A percentile compares a stretch with the other conserved stretches of the same genome.
Evolutionary conservation across 2,329 filamentous ascomycete species (phyloP).

Genomic region (Tolypocladium cylindrosporum): DNA sequence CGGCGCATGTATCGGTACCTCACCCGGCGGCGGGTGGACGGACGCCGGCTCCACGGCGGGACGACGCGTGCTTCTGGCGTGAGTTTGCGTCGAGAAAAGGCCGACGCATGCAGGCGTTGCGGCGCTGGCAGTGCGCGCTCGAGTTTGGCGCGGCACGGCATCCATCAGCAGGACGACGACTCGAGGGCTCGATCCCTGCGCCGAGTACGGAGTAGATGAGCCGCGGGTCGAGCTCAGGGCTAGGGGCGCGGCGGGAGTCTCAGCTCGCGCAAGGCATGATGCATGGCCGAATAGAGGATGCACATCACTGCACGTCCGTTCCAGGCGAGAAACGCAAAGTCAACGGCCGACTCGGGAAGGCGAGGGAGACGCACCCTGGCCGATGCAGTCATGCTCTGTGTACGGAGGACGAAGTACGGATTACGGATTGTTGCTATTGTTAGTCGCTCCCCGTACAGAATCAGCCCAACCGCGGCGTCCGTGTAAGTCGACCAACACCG

Average conservation of each 20-base stretch:
- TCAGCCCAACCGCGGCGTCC: background rate
- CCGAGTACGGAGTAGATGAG: background rate
- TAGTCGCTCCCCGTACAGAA: background rate
- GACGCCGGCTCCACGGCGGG: background rate
- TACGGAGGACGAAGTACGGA: too few relatives aligned
- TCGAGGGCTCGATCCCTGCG: background rate
- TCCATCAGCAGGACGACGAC: background rate
- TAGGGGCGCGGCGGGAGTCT: background rate
- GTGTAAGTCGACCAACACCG: background rate
- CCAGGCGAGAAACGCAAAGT: background rate
- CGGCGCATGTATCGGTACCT: slow-evolving; percentile 17
- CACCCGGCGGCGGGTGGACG: background rate
- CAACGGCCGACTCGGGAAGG: background rate
- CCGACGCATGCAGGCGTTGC: background rate
- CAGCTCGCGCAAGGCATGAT: background rate
- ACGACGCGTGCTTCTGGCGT: background rate
- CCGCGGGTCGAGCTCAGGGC: background rate
- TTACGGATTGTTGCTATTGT: too few relatives aligned
- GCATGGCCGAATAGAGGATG: background rate
- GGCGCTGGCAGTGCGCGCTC: background rate
- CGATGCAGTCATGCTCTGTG: background rate
- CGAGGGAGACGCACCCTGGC: background rate
- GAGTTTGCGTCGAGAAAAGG: background rate
- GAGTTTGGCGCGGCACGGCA: too few relatives aligned
- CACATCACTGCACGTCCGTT: background rate